Base-by-base conservation (phyloP, 2,329 filamentous ascomycete genomes). In the Nakataea oryzae region DNA sequence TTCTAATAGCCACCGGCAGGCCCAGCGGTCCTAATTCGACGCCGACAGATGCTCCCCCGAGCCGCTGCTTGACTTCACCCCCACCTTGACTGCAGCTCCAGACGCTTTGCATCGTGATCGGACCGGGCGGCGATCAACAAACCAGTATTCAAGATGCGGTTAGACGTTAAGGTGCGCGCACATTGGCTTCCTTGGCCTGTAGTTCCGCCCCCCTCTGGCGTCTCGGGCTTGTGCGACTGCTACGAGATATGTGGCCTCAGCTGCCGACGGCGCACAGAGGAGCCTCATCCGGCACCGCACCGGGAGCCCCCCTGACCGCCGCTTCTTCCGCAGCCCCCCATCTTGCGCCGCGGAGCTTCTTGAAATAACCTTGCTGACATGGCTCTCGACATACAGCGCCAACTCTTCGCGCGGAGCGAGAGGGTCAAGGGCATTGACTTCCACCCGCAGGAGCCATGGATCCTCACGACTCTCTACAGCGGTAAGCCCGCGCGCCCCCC, bases 351-450 rank as follows among this genome's bases (percentile, higher is more conserved):
- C 41, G 41, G 11, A n/a, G 41, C 41, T 11, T 50, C 32, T 26
- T 32, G 56, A 12, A 12, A 9, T 8, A 21, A 29, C n/a, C 8
- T 17, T 54, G 67, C 68, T 70, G 67, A 70, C 66, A 69, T 67
- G 66, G 27, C 30, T 58, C 28, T 64, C 58, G 63, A 65, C 32
- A 30, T 65, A 64, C 66, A 70, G 69, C 68, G 69, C 63, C 69
- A 70, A 65, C 65, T 70, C 50, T 90, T 91, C 79, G 90, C 90
- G 76, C 86, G 92, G 77, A 96, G 90, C 72, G 91, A 97, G 84
- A 89, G 93, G 79, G 93, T 97, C 69, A 97, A 97, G 80, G 89
- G 90, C 73, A 92, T 96, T 76, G 93, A 97, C 80, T 97, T 97
- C 75, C 93, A 97, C 75, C 93, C 92, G 55, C 91, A 91, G 64